Evolutionary conservation across 2,329 filamentous ascomycete species (phyloP), one percentile per base, ranked within the genome.

Genomic region (Talaromyces rugulosus): DNA sequence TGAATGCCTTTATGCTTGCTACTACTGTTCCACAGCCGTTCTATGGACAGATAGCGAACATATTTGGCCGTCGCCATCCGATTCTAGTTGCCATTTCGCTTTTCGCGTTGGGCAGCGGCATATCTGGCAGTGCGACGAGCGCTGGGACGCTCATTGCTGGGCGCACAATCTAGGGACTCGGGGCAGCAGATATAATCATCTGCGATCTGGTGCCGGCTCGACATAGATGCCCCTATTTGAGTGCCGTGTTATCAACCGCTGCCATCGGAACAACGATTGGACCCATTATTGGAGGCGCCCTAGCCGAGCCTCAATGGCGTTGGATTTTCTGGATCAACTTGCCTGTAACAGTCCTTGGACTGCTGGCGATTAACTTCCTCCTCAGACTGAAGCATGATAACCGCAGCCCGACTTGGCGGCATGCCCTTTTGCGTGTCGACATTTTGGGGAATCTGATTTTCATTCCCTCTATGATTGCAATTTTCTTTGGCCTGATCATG

Each of bases 141-240:
- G 73, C 72, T 0, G 66, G 64, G 0, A 79, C 80, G 67, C 72
- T 89, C 1, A 83, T 89, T 14, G 78, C 74, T 64, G 83, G 82
- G n/a, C 77, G 85, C 0, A 77, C 77, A 0, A 69, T 87, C 1
- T 83, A 87, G 60, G 85, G 86, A 0, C 66, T 82, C 1, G 82
- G 81, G 0, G 76, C 72, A 1, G 81, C 73, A 0, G 77, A 81
- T 34, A 74, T 82, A 27, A 71, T 82, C 1, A 72, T 81, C 3
- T 76, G 76, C 14, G 80, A 82, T 63, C 71, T 82, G 50, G 76
- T 82, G 2, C 77, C 79, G 5, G 68, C 82, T 28, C 66, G 71
- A 8, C 69, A 74, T 12, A 64, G 70, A 30, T 67, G 68, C 0
- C 70, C 71, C 11, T 74, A 68, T 60, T 59, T 72, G 31, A 66